These are phyloP conservation scores for Metschnikowia aberdeeniae DNA, from an alignment of 805 yeast genomes.

Conservation along the genomic window DNA sequence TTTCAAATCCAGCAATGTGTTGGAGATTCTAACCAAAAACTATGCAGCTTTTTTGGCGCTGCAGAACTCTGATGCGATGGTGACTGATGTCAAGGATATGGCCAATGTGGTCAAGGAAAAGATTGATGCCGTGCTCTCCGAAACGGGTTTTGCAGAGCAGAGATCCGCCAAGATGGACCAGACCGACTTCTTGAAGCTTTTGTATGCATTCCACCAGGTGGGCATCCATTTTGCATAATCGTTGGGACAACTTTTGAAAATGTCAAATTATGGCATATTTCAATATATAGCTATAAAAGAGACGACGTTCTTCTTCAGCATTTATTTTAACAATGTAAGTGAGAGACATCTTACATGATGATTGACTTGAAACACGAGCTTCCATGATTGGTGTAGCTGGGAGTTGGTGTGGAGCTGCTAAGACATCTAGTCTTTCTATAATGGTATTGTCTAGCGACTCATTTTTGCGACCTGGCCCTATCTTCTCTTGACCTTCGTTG, in stretches of 20 bases:
- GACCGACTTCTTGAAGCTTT: slow-evolving; percentile 79
- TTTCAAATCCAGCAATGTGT: slow-evolving; percentile 75
- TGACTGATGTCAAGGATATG: slow-evolving; percentile 38
- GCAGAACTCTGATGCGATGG: slow-evolving; percentile 43
- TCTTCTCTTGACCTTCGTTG: slow-evolving; percentile 48
- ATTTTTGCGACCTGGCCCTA: slow-evolving; percentile 13
- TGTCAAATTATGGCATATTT: not conserved
- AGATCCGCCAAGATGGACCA: slow-evolving; percentile 95
- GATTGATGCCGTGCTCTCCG: slow-evolving; percentile 67
- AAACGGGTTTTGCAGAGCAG: slow-evolving; percentile 77
- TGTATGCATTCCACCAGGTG: slow-evolving; percentile 93
- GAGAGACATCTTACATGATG: not conserved
- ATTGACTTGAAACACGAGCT: not conserved
- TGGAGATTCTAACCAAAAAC: slow-evolving; percentile 81
- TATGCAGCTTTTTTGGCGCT: slow-evolving; percentile 70
- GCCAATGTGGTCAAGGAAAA: slow-evolving; percentile 56
- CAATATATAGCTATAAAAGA: not conserved
- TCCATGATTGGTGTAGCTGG: not conserved
- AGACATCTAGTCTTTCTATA: not conserved
- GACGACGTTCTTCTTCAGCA: no score
- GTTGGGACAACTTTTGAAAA: not conserved
- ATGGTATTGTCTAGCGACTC: not conserved
- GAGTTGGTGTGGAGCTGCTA: not conserved
- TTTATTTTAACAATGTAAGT: no score
- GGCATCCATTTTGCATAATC: slow-evolving; percentile 89